Conservation (phyloP, 208 protist genomes). For the Acanthamoeba castellanii region DNA sequence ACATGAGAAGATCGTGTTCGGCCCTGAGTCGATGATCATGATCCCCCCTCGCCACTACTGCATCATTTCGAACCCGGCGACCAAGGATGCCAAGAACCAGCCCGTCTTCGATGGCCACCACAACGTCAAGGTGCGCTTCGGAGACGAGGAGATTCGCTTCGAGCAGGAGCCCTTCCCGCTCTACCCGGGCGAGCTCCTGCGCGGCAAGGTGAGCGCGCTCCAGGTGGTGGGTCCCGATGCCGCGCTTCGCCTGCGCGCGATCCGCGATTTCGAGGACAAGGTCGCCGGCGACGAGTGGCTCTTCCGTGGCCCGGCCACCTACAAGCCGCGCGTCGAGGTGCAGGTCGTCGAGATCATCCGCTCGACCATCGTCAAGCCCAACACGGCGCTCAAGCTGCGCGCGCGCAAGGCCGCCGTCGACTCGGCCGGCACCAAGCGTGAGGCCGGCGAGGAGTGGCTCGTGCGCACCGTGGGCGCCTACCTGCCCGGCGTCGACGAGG, state of each 20-base stretch:
- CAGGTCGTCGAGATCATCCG: slow-evolving; percentile 85
- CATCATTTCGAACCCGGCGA: slow-evolving; percentile 92
- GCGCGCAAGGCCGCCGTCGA: slow-evolving; percentile 86
- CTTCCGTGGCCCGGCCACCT: slow-evolving; percentile 90
- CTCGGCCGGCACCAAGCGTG: slow-evolving; percentile 73
- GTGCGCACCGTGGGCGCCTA: slow-evolving; percentile 86
- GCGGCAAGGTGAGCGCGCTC: slow-evolving; percentile 80
- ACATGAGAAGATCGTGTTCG: slow-evolving; percentile 94
- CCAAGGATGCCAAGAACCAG: slow-evolving; percentile 82
- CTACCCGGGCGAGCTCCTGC: slow-evolving; percentile 89
- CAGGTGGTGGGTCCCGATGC: slow-evolving; percentile 82
- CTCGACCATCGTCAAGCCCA: slow-evolving; percentile 87
- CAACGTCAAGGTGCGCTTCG: slow-evolving; percentile 93
- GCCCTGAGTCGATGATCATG: slow-evolving; percentile 91
- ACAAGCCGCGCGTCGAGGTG: slow-evolving; percentile 87
- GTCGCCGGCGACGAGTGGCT: slow-evolving; percentile 91
- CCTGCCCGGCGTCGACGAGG: slow-evolving; percentile 92
- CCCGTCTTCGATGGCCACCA: slow-evolving; percentile 87
- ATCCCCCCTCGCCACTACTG: slow-evolving; percentile 94
- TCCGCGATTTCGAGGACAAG: slow-evolving; percentile 86
- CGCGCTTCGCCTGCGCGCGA: slow-evolving; percentile 85
- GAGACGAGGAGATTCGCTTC: slow-evolving; percentile 94
- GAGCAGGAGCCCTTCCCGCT: slow-evolving; percentile 91
- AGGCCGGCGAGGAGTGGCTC: slow-evolving; percentile 93
- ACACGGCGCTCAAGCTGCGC: slow-evolving; percentile 87